Conservation (phyloP, 106 monocot genomes). For the Xerophyta viscosa region DNA sequence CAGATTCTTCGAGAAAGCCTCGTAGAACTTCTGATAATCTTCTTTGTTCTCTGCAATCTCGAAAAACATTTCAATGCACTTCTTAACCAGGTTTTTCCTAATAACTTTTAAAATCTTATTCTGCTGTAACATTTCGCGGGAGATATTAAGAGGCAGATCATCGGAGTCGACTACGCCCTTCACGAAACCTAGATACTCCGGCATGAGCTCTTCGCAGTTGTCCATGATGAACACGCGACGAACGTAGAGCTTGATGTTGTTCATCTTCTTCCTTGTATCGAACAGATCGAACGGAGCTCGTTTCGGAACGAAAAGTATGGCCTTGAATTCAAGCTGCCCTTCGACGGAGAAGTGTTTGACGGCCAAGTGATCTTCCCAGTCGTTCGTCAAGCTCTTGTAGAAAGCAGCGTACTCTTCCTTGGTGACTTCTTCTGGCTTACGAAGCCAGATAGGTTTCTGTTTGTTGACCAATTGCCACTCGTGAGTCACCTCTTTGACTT, state of each 20-base stretch:
- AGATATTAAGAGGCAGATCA: slow-evolving; percentile 77
- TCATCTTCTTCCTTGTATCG: slow-evolving; percentile 64
- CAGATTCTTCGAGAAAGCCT: slow-evolving; percentile 81
- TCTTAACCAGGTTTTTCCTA: slow-evolving; percentile 77
- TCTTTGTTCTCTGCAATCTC: slow-evolving; percentile 89
- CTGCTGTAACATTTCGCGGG: slow-evolving; percentile 71
- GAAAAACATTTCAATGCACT: slow-evolving; percentile 69
- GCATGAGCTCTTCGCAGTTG: slow-evolving; percentile 76
- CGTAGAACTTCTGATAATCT: slow-evolving; percentile 74
- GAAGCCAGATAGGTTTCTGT: slow-evolving; percentile 84
- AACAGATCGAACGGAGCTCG: slow-evolving; percentile 77
- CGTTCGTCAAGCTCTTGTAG: slow-evolving; percentile 81
- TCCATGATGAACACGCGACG: slow-evolving; percentile 83
- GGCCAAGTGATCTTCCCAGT: slow-evolving; percentile 75
- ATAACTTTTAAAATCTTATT: slow-evolving; percentile 84
- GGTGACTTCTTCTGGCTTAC: slow-evolving; percentile 74
- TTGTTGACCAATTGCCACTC: slow-evolving; percentile 72
- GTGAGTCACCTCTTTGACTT: slow-evolving; percentile 76
- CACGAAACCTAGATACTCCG: slow-evolving; percentile 62
- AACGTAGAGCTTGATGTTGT: slow-evolving; percentile 84
- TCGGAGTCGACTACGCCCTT: slow-evolving; percentile 79
- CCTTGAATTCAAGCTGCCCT: slow-evolving; percentile 80
- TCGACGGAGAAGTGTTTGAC: slow-evolving; percentile 82
- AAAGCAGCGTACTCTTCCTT: slow-evolving; percentile 83
- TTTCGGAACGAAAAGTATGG: slow-evolving; percentile 62